Evolutionary conservation across 2,329 filamentous ascomycete species (phyloP).

Genomic region (Penicillium griseofulvum): DNA sequence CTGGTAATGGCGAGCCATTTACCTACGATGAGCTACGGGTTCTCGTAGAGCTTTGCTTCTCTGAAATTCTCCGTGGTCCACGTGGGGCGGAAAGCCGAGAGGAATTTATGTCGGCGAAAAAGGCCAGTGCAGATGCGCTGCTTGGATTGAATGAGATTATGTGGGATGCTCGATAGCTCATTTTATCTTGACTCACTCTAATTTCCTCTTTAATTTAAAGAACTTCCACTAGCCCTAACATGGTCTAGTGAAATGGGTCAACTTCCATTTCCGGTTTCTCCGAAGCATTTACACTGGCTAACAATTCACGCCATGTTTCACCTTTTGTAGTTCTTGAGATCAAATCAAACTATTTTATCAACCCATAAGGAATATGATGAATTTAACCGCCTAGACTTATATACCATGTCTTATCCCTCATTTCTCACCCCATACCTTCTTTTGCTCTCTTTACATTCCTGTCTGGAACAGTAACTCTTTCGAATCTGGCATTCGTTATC

Average conservation of each 20-base stretch:
- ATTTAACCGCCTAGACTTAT: not conserved
- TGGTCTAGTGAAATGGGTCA: conserved; percentile 4
- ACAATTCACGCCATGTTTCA: conserved; percentile 26
- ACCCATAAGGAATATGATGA: not conserved
- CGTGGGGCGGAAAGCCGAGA: conserved; percentile 43
- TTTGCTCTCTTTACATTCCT: conserved; percentile 5
- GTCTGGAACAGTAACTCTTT: conserved; percentile 24
- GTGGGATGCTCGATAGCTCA: conserved; percentile 44
- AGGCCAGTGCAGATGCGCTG: conserved; percentile 45
- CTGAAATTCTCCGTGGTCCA: conserved; percentile 43
- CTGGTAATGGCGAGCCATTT: conserved; percentile 44
- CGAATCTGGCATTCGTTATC: conserved; percentile 27
- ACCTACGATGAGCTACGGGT: conserved; percentile 48
- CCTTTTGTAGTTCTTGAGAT: not conserved
- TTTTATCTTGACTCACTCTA: conserved; percentile 6
- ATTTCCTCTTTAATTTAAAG: conserved; percentile 21
- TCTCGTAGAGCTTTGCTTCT: conserved; percentile 48
- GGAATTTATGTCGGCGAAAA: conserved; percentile 47
- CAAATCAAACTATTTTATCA: not conserved
- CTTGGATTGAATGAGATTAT: conserved; percentile 47
- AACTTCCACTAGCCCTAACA: conserved; percentile 14
- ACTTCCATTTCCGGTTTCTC: conserved; percentile 11
- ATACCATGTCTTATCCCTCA: not conserved
- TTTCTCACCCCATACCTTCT: conserved; percentile 7
- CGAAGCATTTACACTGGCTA: conserved; percentile 9